These are phyloP conservation scores for Tulasnella sp. DNA, from an alignment of 768 basidiomycete species.

Conservation along the genomic window DNA sequence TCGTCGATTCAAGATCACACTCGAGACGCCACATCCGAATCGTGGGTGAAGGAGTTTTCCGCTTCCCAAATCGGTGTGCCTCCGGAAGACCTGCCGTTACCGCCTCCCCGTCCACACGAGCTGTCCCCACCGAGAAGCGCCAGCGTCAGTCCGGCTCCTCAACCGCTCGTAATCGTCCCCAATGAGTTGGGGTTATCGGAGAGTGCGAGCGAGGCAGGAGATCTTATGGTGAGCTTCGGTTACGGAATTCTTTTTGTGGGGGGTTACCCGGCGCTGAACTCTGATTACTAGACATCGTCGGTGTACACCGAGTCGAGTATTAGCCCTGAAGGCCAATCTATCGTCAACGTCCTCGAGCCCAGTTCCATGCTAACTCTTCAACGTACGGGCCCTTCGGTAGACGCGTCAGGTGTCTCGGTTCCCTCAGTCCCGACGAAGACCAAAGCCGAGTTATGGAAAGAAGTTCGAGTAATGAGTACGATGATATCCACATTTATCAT, in stretches of 20 bases:
- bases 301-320: not conserved
- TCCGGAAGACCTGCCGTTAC: not conserved
- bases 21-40: not conserved
- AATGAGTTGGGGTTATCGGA: conserved; percentile 1
- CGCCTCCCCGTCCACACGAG: not conserved
- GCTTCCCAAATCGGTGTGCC: not conserved
- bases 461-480: conserved; percentile 80
- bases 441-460: conserved; percentile 86
- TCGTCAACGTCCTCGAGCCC: not conserved
- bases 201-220: conserved; percentile 3
- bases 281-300: not conserved
- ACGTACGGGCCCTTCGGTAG: not conserved
- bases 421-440: conserved; percentile 34
- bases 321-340: not conserved
- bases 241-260: not conserved
- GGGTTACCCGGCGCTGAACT: not conserved
- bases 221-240: not conserved
- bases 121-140: not conserved
- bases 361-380: not conserved
- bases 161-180: not conserved
- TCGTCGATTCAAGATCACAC: not conserved
- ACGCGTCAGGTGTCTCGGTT: not conserved
- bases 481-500: not conserved
- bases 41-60: conserved; percentile 40
- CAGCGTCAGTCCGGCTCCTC: not conserved